A percentile compares a stretch with the other conserved stretches of the same genome.
Evolutionary conservation across 805 yeast species (phyloP).

Genomic region (Monosporozyma siamensis): DNA sequence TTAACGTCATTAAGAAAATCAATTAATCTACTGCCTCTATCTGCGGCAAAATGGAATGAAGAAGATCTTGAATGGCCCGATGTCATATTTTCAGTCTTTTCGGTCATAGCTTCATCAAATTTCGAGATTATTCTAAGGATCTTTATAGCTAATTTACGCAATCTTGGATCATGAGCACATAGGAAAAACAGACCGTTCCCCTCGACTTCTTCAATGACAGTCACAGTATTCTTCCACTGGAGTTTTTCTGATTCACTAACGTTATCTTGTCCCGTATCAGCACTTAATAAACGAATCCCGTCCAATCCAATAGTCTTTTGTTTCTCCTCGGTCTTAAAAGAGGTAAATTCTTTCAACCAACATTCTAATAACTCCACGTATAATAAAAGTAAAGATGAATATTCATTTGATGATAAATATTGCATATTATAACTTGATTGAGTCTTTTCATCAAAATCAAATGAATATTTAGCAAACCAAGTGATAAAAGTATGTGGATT

Average conservation of each 20-base stretch:
- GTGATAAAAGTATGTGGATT: constrained; percentile 65
- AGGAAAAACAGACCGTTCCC: constrained; percentile 90
- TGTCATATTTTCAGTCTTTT: constrained; percentile 29
- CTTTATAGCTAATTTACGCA: constrained; percentile 66
- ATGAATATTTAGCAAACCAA: constrained; percentile 69
- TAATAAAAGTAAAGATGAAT: constrained; percentile 49
- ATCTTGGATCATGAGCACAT: constrained; percentile 73
- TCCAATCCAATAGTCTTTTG: constrained; percentile 27
- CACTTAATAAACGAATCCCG: constrained; percentile 21
- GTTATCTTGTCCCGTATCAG: constrained; percentile 16
- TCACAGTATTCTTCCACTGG: constrained; percentile 69
- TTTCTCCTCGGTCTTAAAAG: constrained; percentile 25
- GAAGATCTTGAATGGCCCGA: constrained; percentile 43
- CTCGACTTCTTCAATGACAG: constrained; percentile 88
- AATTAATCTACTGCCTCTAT: constrained; percentile 64
- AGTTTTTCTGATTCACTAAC: constrained; percentile 45
- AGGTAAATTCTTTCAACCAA: constrained; percentile 66
- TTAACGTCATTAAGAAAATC: constrained; percentile 68
- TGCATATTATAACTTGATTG: constrained; percentile 44
- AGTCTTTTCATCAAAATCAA: constrained; percentile 68
- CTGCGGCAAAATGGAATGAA: constrained; percentile 62
- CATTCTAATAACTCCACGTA: constrained; percentile 73
- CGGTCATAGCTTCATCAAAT: constrained; percentile 76
- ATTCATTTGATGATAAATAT: constrained; percentile 52
- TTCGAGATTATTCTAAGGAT: constrained; percentile 72